Base-by-base conservation (phyloP, 2,329 filamentous ascomycete genomes). In the Stachybotrys elegans region DNA sequence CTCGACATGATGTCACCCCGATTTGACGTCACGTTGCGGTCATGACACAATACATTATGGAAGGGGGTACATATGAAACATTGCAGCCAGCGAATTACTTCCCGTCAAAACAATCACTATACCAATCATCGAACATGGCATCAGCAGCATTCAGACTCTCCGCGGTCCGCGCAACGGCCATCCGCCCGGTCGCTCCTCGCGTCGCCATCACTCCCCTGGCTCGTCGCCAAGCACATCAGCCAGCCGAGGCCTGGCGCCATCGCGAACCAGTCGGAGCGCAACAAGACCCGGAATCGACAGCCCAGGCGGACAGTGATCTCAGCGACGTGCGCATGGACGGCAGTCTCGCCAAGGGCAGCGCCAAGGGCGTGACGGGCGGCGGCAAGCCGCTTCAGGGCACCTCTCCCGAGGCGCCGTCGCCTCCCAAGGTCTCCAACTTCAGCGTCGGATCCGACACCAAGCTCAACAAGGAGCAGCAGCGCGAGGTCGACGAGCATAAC, bases 401-500 rank as follows among this genome's bases (percentile, higher is more conserved):
- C 1, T 58, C 60, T 3, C 43, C 51, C 22, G 55, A 63, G 32
- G 58, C 65, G 2, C 65, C 68, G 3, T 60, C 71, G 2, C 59
- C 69, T 53, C 78, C 77, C 45, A 79, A 77, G 63, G 72, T 80
- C 49, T 58, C 63, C 45, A 78, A 75, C 52, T 65, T 69, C 45
- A 67, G 66, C 49, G 61, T 73, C 9, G 65, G 68, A 0, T 67
- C 64, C 4, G 54, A 57, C 31, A 50, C 50, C 4, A 51, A 61
- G 42, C 55, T 61, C 6, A 53, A 78, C 48, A 73, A 63, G 19
- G 61, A 72, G 45, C 75, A 80, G 61, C 67, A 73, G 58, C 64
- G 63, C 35, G 78, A 82, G 60, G 79, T 82, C 14, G 70, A 79
- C 42, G 57, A 69, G 60, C 79, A 83, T 55, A 83, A 83, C 47